Conservation (phyloP, 2,329 filamentous ascomycete species). For the Cladosporium velox region DNA sequence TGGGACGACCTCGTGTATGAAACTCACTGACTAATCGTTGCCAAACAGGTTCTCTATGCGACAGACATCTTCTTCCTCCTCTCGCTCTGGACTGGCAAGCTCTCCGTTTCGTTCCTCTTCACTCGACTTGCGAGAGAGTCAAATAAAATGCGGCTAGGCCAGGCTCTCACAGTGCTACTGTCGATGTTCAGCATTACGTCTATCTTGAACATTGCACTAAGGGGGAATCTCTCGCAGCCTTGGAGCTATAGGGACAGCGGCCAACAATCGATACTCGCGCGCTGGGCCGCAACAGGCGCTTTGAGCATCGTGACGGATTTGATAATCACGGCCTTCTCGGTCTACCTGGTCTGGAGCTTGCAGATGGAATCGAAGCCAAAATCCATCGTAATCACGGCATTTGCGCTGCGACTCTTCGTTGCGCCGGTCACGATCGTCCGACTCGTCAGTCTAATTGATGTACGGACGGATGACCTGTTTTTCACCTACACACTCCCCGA, state of each 20-base stretch:
- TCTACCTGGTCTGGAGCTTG: conserved; percentile 22
- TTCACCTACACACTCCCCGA: conserved; percentile 22
- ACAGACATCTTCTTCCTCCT: conserved; percentile 22
- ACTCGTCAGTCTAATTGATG: conserved; percentile 16
- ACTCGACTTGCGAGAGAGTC: conserved; percentile 21
- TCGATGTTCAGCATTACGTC: conserved; percentile 3
- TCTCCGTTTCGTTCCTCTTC: conserved; percentile 24
- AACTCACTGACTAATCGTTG: not conserved
- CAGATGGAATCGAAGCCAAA: conserved; percentile 25
- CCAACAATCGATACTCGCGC: not conserved
- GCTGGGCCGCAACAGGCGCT: conserved; percentile 8
- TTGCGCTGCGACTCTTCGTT: conserved; percentile 23
- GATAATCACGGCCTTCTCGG: conserved; percentile 10
- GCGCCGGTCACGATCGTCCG: conserved; percentile 22
- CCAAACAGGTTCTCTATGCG: conserved; percentile 22
- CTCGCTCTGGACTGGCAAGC: conserved; percentile 24
- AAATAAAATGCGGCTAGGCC: conserved; percentile 9
- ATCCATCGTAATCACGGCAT: conserved; percentile 23
- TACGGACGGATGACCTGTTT: conserved; percentile 20
- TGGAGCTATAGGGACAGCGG: not conserved
- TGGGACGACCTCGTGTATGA: not conserved
- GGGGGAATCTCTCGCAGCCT: conserved; percentile 16
- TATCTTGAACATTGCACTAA: conserved; percentile 6
- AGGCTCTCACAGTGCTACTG: conserved; percentile 2
- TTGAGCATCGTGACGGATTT: conserved; percentile 21